These are phyloP conservation scores for Cadophora sp. DNA, from an alignment of 2,329 filamentous ascomycete genomes.

Conservation along the genomic window DNA sequence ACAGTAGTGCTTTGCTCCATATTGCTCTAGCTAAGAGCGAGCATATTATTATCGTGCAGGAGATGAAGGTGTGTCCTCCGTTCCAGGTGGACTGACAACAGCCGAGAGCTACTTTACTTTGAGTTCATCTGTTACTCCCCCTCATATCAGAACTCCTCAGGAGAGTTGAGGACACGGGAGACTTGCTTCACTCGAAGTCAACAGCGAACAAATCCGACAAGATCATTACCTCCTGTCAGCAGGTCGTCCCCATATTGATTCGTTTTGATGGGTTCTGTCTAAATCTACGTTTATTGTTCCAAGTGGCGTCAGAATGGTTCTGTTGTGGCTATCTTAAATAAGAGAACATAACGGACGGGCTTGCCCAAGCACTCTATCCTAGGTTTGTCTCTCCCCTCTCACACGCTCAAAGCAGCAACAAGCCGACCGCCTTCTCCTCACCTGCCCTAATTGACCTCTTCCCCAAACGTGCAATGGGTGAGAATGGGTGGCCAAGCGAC, in stretches of 20 bases:
- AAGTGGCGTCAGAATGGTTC: not conserved
- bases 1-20: not conserved
- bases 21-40: not conserved
- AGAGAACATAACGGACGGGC: not conserved
- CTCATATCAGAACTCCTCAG: not conserved
- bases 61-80: not conserved
- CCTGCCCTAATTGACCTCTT: not conserved
- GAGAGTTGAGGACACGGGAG: not conserved
- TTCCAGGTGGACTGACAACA: too few species aligned
- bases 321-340: not conserved
- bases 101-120: not conserved
- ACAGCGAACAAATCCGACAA: not conserved
- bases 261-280: not conserved
- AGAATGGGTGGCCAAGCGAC: slow-evolving; percentile 11
- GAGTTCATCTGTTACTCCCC: slow-evolving; percentile 1
- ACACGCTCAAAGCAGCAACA: not conserved
- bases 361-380: not conserved
- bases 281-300: not conserved
- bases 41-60: not conserved
- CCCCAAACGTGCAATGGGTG: slow-evolving; percentile 12
- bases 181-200: not conserved
- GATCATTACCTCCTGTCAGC: not conserved
- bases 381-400: not conserved
- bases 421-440: not conserved
- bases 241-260: not conserved